Evolutionary conservation across 2,329 filamentous ascomycete species (phyloP), one percentile per base, ranked within the genome.

Genomic region (Arthrocladium fulminans): DNA sequence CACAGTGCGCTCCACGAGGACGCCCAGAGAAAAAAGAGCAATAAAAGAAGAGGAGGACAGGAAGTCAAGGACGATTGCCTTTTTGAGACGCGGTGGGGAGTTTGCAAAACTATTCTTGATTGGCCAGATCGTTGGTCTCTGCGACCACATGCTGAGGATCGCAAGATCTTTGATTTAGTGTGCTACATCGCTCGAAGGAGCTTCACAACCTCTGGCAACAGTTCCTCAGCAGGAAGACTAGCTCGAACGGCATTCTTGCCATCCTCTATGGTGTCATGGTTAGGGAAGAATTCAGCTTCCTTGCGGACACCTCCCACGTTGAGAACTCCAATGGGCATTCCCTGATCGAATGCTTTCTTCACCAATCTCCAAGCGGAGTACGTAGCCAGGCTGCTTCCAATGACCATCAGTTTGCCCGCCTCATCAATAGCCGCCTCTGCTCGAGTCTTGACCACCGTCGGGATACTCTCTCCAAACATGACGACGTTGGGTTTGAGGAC

Each of bases 391-490:
- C 87, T 95, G 29, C 87, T 96, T 3, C 89, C 92, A 13, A 97
- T 65, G 7, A 97, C 77, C 19, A 97, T 71, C 29, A 97, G 67
- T 51, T 80, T 79, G 4, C 80, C 81, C 1, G 88, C 85, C 23
- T 76, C 75, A 60, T 96, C 86, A 43, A 97, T 80, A 10, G 85
- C 84, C 23, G 79, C 69, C 61, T 97, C 89, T 1, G 89, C 90
- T 0, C 80, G 81, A 1, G 70, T 65, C 64, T 94, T 96, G 29
- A 89, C 81, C 1, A 68, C 60, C 1, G 68, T 65, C 0, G 78
- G 72, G 43, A 97, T 94, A 51, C 80, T 89, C 67, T 97, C 92
- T 13, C 92, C 92, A 64, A 97, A 97, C 88, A 97, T 96, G 59
- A 89, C 82, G 2, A 98, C 89, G 1, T 86, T 86, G 2, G 92